phyloP scores from a whole-genome alignment of 208 protist genomes.

The Acanthamoeba royreba region DNA sequence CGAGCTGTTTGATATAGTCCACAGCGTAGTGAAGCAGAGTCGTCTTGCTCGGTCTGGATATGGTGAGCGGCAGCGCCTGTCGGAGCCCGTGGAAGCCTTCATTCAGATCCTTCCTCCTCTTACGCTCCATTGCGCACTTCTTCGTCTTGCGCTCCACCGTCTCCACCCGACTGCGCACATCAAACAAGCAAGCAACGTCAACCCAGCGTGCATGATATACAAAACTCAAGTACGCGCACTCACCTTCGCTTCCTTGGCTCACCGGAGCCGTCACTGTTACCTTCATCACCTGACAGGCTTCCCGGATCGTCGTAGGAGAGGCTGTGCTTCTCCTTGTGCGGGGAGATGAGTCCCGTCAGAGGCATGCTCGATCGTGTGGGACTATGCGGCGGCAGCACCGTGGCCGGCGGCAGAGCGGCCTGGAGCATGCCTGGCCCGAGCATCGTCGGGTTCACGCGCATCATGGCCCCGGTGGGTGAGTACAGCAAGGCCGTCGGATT shows the following conservation, averaged over 20 bases:
- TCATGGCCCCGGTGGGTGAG: not conserved
- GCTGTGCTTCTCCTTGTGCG: not conserved
- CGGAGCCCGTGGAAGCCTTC: not conserved
- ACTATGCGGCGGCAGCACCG: not conserved
- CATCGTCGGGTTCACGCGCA: not conserved
- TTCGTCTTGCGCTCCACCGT: conserved; percentile 16
- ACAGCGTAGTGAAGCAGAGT: conserved; percentile 24
- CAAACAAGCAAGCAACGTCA: not conserved
- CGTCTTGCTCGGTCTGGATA: conserved; percentile 29
- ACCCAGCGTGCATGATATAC: not conserved
- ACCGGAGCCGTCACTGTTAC: not conserved
- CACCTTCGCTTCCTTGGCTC: not conserved
- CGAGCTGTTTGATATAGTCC: conserved; percentile 35
- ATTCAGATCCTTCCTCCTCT: conserved; percentile 37
- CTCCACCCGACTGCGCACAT: not conserved
- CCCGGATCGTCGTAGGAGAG: not conserved
- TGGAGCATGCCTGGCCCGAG: not conserved
- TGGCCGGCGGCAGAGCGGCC: not conserved
- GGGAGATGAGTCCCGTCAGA: not conserved
- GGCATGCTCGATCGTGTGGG: not conserved
- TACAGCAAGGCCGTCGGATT: not conserved
- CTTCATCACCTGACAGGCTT: not conserved
- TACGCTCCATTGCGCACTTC: conserved; percentile 24
- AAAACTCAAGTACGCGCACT: not conserved
- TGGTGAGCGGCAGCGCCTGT: conserved; percentile 25